Base-by-base conservation (phyloP, 2,329 filamentous ascomycete genomes). In the Colletotrichum nymphaeae region DNA sequence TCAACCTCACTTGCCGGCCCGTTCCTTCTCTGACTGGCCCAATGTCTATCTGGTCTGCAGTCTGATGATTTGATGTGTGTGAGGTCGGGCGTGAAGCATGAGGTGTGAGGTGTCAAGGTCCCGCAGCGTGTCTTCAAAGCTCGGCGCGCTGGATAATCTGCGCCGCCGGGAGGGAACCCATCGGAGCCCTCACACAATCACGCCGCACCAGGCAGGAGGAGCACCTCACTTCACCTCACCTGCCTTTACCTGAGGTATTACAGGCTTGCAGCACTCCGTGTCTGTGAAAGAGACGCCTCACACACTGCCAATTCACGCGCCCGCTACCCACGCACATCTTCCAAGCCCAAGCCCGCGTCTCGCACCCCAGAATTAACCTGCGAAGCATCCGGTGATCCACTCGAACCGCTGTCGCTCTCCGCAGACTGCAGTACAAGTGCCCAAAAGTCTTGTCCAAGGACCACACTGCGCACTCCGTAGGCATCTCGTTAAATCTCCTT, bases 101-200 rank as follows among this genome's bases (percentile, higher is more conserved):
- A 49, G 16, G 19, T 49, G 19, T 49, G 42, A 49, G 42, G 42
- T 49, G 42, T 49, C 19, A 22, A 49, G 42, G 37, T 19, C 37
- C 32, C 32, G 32, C 32, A 14, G 26, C 4, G 22, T 32, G 52
- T 59, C 42, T 59, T 57, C 58, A 26, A 59, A 22, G 59, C 59
- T 26, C 42, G 62, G 56, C 57, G 68, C 64, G 26, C 53, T 63
- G 32, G 59, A 64, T 37, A 30, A 26, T 69, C 49, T 68, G 24
- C 56, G 46, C 62, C 57, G 72, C 57, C 57, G 72, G 68, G 72
- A 74, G 72, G 68, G 57, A 74, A 63, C 72, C 72, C 68, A 72
- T 69, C 30, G 56, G 37, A 24, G 58, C 55, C 59, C 53, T 37
- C 70, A 55, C 37, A 55, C 37, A 49, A 22, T 9, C 19, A 49